Conservation (phyloP, 2,329 filamentous ascomycete genomes). For the Diplocarpon rosae region DNA sequence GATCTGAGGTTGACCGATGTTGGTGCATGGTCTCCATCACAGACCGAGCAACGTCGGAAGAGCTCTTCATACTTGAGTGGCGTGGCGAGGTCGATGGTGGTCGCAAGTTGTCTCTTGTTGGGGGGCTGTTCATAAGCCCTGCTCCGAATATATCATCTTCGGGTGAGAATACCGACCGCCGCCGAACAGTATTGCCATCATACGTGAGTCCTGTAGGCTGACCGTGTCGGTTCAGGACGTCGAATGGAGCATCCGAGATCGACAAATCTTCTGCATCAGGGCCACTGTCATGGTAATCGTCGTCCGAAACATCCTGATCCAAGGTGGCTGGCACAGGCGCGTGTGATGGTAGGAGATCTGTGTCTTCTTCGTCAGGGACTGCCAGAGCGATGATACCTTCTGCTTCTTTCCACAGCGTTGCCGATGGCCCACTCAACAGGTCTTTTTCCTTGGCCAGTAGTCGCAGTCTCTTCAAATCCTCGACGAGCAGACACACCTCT, state of each 20-base stretch:
- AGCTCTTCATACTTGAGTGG: slow-evolving; percentile 24
- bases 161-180: slow-evolving; percentile 52
- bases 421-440: slow-evolving; percentile 48
- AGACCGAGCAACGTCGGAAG: slow-evolving; percentile 43
- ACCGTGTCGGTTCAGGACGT: slow-evolving; percentile 18
- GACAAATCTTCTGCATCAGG: slow-evolving; percentile 33
- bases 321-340: slow-evolving; percentile 32
- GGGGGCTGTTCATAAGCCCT: slow-evolving; percentile 15
- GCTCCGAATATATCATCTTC: slow-evolving; percentile 55
- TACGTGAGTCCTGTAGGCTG: slow-evolving; percentile 29
- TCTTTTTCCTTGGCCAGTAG: slow-evolving; percentile 58
- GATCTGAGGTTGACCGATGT: slow-evolving; percentile 35
- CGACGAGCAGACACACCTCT: slow-evolving; percentile 70
- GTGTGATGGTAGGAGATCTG: slow-evolving; percentile 20
- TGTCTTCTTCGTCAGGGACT: slow-evolving; percentile 52
- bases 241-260: slow-evolving; percentile 40
- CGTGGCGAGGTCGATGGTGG: slow-evolving; percentile 17
- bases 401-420: slow-evolving; percentile 64
- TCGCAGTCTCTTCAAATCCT: slow-evolving; percentile 70
- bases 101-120: slow-evolving; percentile 29
- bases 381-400: slow-evolving; percentile 83
- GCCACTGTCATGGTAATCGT: slow-evolving; percentile 31
- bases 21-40: slow-evolving; percentile 55
- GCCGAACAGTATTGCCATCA: slow-evolving; percentile 40
- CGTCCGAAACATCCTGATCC: slow-evolving; percentile 33